Evolutionary conservation across 1,284 basidiomycete species (phyloP).

Genomic region (Cutaneotrichosporon cutaneum): DNA sequence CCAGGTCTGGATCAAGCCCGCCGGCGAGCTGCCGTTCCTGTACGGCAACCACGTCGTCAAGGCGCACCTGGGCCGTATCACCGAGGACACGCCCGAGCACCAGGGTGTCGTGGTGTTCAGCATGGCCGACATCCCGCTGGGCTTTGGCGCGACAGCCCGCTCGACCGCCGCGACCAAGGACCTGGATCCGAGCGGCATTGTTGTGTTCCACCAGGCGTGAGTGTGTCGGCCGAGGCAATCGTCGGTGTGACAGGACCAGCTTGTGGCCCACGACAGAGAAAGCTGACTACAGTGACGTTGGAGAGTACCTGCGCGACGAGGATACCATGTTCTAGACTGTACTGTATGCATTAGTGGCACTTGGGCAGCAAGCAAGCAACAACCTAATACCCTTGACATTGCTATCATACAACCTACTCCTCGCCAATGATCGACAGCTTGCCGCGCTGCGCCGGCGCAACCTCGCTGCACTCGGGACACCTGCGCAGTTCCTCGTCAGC

Average conservation of each 20-base stretch:
- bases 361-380: neutral
- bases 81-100: conserved; percentile 98
- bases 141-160: conserved; percentile 95
- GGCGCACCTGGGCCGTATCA: conserved; percentile 97
- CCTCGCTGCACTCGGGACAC: conserved; percentile 67
- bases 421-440: conserved; percentile 4
- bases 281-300: conserved; percentile 70
- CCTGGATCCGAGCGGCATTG: conserved; percentile 95
- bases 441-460: conserved; percentile 56
- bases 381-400: conserved; percentile 1
- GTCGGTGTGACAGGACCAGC: neutral
- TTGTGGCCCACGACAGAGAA: neutral
- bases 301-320: conserved; percentile 94
- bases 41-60: conserved; percentile 99
- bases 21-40: conserved; percentile 98
- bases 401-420: neutral
- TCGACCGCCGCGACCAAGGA: conserved; percentile 96
- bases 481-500: conserved; percentile 62
- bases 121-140: conserved; percentile 91
- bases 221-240: conserved; percentile 38
- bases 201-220: conserved; percentile 98
- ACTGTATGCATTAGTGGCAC: conserved; percentile 26
- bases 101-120: conserved; percentile 96
- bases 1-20: conserved; percentile 98
- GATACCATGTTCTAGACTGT: conserved; percentile 56